Conservation (phyloP, 2,329 filamentous ascomycete genomes). For the Penicillium expansum region DNA sequence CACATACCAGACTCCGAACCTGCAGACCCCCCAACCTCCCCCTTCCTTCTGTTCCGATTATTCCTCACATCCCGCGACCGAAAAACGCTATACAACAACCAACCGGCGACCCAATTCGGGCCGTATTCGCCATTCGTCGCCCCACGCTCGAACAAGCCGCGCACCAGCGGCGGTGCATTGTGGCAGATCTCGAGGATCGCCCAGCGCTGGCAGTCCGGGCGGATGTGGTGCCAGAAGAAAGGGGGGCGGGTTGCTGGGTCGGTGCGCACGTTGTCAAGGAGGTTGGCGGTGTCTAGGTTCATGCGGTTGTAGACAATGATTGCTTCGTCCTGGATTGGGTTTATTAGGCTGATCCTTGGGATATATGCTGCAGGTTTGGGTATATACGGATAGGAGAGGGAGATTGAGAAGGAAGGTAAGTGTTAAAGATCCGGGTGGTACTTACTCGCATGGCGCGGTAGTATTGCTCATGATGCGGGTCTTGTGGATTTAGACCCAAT, state of each 20-base stretch:
- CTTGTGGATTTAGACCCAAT: constrained; percentile 40
- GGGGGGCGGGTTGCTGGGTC: constrained; percentile 41
- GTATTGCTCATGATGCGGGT: constrained; percentile 44
- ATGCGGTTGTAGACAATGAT: constrained; percentile 44
- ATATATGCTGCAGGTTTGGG: neutral
- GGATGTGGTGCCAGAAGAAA: constrained; percentile 49
- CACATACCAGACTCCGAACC: constrained; percentile 16
- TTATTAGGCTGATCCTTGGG: neutral
- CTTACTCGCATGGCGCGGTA: constrained; percentile 48
- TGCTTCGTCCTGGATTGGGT: constrained; percentile 41
- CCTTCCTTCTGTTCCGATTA: constrained; percentile 45
- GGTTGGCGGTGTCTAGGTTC: constrained; percentile 40
- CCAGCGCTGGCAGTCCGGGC: constrained; percentile 43
- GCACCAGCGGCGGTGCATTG: constrained; percentile 39
- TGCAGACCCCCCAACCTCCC: constrained; percentile 24
- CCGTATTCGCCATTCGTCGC: constrained; percentile 44
- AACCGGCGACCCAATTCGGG: constrained; percentile 48
- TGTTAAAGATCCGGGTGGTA: neutral
- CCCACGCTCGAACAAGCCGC: constrained; percentile 42
- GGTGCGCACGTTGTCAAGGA: constrained; percentile 41
- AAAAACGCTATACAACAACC: constrained; percentile 49
- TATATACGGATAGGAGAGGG: too few relatives aligned
- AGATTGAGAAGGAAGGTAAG: neutral
- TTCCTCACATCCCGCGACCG: constrained; percentile 48
- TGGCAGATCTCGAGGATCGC: constrained; percentile 45